A percentile compares a stretch with the other conserved stretches of the same genome.
Evolutionary conservation across 176 grass and related monocot species (phyloP).

Genomic region (Neostapfia colusana): DNA sequence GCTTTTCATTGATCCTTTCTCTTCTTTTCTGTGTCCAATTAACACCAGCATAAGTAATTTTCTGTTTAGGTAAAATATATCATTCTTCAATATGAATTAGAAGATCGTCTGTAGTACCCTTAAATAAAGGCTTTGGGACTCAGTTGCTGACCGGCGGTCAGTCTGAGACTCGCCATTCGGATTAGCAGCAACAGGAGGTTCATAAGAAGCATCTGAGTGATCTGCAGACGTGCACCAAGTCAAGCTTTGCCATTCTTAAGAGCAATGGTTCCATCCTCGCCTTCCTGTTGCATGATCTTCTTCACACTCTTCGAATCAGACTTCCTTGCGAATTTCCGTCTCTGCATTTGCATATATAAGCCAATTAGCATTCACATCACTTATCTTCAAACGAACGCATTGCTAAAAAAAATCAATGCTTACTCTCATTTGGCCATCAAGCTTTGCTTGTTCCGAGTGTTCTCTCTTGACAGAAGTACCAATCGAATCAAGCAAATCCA

Average conservation of each 20-base stretch:
- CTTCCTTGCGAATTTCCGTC: no score
- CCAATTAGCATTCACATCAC: constrained; percentile 7
- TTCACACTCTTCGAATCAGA: no score
- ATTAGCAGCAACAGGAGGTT: no score
- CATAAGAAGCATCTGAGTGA: no score
- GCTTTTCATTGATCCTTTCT: constrained; percentile 74
- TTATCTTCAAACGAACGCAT: neutral
- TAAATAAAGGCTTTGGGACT: constrained; percentile 84
- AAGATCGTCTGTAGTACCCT: constrained; percentile 55
- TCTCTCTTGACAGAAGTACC: constrained; percentile 50
- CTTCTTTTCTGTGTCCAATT: constrained; percentile 70
- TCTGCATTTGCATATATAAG: no score
- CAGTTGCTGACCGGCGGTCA: constrained; percentile 28
- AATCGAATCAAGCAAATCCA: constrained; percentile 28
- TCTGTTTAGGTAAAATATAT: constrained; percentile 6
- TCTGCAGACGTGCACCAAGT: no score
- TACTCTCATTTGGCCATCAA: constrained; percentile 48
- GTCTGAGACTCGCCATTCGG: no score
- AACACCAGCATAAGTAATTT: constrained; percentile 35
- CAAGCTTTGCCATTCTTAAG: no score
- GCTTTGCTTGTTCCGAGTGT: constrained; percentile 23
- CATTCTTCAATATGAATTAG: neutral
- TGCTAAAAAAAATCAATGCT: constrained; percentile 13
- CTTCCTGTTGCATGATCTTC: no score
- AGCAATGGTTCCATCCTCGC: no score